phyloP scores from a whole-genome alignment of 495 filamentous ascomycete species.

The Penicillium subrubescens region DNA sequence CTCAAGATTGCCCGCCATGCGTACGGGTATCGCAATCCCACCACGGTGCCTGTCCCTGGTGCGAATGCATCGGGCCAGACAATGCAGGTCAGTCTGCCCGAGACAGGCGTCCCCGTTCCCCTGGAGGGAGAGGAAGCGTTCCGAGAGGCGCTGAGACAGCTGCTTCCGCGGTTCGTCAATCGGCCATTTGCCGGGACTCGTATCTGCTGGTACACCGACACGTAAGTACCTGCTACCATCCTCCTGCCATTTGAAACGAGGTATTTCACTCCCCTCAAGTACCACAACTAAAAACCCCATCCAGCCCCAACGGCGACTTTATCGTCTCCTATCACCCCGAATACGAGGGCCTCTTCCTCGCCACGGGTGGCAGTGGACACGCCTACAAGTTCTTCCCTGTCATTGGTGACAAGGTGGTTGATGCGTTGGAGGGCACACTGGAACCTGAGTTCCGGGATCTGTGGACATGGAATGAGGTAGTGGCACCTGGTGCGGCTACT shows the following conservation, averaged over 20 bases:
- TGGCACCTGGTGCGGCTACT: slow-evolving; percentile 30
- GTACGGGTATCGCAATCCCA: slow-evolving; percentile 79
- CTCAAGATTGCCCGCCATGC: slow-evolving; percentile 84
- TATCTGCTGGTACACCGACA: slow-evolving; percentile 91
- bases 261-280: neutral
- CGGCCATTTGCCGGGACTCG: slow-evolving; percentile 69
- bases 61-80: slow-evolving; percentile 14
- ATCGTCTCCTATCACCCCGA: slow-evolving; percentile 75
- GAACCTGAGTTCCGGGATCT: slow-evolving; percentile 60
- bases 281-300: neutral
- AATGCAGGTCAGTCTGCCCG: slow-evolving; percentile 47
- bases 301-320: slow-evolving; percentile 70
- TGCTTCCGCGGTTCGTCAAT: slow-evolving; percentile 63
- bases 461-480: slow-evolving; percentile 63
- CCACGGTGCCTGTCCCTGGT: slow-evolving; percentile 42
- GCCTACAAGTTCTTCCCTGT: slow-evolving; percentile 89
- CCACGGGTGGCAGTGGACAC: slow-evolving; percentile 85
- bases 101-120: slow-evolving; percentile 39
- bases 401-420: slow-evolving; percentile 75
- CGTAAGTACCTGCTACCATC: slow-evolving; percentile 38
- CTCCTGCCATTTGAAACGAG: neutral
- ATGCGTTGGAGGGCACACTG: slow-evolving; percentile 60
- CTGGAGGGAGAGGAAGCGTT: slow-evolving; percentile 67
- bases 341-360: slow-evolving; percentile 69
- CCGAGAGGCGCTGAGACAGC: slow-evolving; percentile 59